Conservation (phyloP, 2,329 filamentous ascomycete species). For the Nothomitra cinnamomea region DNA sequence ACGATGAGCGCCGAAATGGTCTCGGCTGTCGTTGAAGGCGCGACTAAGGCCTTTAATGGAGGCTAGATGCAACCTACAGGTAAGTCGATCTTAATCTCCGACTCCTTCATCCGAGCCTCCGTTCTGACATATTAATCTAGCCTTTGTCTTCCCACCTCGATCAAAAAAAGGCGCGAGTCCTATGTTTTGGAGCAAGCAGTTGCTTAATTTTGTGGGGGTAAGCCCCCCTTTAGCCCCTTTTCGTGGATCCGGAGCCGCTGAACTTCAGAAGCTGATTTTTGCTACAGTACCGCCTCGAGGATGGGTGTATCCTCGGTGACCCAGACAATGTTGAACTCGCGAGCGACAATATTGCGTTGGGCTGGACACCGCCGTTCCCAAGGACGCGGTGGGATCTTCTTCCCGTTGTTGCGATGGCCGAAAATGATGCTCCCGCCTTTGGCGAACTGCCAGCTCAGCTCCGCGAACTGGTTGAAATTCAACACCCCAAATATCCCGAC, state of each 20-base stretch:
- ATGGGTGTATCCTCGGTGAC: slow-evolving; percentile 15
- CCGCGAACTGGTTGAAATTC: slow-evolving; percentile 12
- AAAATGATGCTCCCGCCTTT: slow-evolving; percentile 13
- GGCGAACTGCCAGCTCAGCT: slow-evolving; percentile 11
- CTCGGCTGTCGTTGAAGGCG: slow-evolving; percentile 7
- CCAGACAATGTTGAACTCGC: slow-evolving; percentile 14
- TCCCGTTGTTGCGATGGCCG: slow-evolving; percentile 16
- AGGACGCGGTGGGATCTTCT: slow-evolving; percentile 16
- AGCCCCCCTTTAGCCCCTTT: not conserved
- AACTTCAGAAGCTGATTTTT: not conserved
- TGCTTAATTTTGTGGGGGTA: slow-evolving; percentile 15
- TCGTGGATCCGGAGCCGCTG: not conserved
- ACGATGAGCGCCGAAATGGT: slow-evolving; percentile 14
- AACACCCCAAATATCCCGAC: slow-evolving; percentile 12
- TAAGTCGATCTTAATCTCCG: not conserved
- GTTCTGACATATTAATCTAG: slow-evolving; percentile 4
- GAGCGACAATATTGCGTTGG: slow-evolving; percentile 15
- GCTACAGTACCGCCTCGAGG: slow-evolving; percentile 10
- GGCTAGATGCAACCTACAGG: slow-evolving; percentile 14
- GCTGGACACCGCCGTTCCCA: slow-evolving; percentile 14
- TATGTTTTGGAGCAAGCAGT: slow-evolving; percentile 17
- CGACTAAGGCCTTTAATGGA: slow-evolving; percentile 13
- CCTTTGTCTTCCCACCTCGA: slow-evolving; percentile 16
- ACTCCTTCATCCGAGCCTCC: not conserved
- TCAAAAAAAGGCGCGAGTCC: slow-evolving; percentile 11